Evolutionary conservation across 345 rosid species (phyloP).

Genomic region (Gossypium australe): DNA sequence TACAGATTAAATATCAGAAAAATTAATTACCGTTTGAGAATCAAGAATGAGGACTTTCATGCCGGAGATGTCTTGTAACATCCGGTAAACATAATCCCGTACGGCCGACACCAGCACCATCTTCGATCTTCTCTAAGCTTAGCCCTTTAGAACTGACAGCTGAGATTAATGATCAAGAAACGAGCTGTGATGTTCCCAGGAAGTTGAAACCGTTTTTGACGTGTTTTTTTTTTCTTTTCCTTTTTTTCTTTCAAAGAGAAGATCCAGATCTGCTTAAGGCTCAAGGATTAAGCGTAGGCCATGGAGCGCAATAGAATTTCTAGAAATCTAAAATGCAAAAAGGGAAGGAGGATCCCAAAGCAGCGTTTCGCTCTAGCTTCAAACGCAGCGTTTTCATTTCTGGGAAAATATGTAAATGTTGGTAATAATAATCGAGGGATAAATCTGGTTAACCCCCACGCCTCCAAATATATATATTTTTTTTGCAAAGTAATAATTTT

Average conservation of each 20-base stretch:
- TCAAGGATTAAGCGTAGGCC: neutral
- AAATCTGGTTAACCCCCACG: no score
- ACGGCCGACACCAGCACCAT: conserved; percentile 82
- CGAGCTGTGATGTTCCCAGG: neutral
- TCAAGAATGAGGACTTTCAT: conserved; percentile 99
- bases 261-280: conserved; percentile 11
- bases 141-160: conserved; percentile 24
- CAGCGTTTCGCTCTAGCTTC: neutral
- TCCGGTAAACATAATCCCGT: conserved; percentile 88
- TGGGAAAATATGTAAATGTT: no score
- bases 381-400: neutral
- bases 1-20: neutral
- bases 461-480: no score
- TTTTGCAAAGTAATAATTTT: no score
- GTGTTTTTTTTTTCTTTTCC: neutral
- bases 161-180: neutral
- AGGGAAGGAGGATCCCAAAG: neutral
- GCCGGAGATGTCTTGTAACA: conserved; percentile 96
- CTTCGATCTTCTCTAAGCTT: neutral
- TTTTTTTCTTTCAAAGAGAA: neutral
- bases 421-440: no score
- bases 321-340: neutral
- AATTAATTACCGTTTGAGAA: conserved; percentile 66
- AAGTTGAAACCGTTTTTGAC: neutral
- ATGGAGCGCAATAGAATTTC: neutral